These are phyloP conservation scores for Tremellales sp. DNA, from an alignment of 1,284 basidiomycete species.

Conservation along the genomic window DNA sequence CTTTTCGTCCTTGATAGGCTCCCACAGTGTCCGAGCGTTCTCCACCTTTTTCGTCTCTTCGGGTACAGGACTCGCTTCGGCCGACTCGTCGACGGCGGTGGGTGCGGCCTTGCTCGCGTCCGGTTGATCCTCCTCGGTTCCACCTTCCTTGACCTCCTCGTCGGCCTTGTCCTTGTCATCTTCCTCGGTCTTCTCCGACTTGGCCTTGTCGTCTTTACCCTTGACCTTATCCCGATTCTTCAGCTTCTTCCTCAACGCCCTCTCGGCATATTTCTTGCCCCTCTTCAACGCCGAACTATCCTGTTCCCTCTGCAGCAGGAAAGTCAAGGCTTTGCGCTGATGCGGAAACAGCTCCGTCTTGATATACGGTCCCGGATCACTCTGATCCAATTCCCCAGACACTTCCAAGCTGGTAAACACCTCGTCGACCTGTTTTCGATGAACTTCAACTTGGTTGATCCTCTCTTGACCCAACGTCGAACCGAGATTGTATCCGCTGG, in stretches of 20 bases:
- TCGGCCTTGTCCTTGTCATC: constrained; percentile 8
- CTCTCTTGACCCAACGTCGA: constrained; percentile 43
- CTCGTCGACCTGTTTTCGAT: constrained; percentile 88
- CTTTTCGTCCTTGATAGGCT: constrained; percentile 32
- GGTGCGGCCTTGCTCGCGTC: constrained; percentile 11
- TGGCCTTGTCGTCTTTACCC: constrained; percentile 11
- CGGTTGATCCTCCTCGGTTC: constrained; percentile 5
- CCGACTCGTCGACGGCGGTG: constrained; percentile 6
- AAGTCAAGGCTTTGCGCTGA: constrained; percentile 96
- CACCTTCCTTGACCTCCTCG: constrained; percentile 5
- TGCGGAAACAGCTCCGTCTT: constrained; percentile 91
- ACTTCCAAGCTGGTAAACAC: constrained; percentile 83
- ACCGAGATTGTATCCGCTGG: constrained; percentile 3
- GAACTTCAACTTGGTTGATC: constrained; percentile 84
- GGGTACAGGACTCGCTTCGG: constrained; percentile 5
- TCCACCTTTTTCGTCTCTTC: constrained; percentile 29
- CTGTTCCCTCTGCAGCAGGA: constrained; percentile 85
- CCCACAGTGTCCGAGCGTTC: constrained; percentile 39
- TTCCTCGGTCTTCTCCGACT: constrained; percentile 6
- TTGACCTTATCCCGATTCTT: constrained; percentile 13
- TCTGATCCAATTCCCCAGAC: constrained; percentile 80
- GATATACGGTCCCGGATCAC: constrained; percentile 76
- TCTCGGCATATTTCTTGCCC: constrained; percentile 33
- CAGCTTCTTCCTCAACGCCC: constrained; percentile 24
- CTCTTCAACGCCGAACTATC: constrained; percentile 40